Conservation (phyloP, 2,329 filamentous ascomycete species). For the Fusarium burgessii region DNA sequence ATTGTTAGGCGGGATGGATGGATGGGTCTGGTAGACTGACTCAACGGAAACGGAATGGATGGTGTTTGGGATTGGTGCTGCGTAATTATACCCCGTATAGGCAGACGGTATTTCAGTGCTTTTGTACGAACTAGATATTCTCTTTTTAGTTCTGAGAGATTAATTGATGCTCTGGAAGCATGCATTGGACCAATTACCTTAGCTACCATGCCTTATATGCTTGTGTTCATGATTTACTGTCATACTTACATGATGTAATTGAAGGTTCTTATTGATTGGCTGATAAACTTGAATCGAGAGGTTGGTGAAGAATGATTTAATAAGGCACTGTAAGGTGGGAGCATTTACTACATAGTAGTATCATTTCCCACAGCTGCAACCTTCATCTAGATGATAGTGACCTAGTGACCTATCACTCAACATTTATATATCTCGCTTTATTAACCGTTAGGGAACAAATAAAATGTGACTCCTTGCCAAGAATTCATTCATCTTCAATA, state of each 20-base stretch:
- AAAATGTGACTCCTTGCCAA: neutral
- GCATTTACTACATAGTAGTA: neutral
- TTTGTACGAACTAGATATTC: conserved; percentile 24
- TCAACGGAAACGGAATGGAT: conserved; percentile 37
- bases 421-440: too few relatives aligned
- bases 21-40: conserved; percentile 37
- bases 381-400: neutral
- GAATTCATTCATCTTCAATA: too few relatives aligned
- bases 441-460: neutral
- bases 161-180: conserved; percentile 24
- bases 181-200: neutral
- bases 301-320: too few relatives aligned
- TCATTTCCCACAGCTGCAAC: neutral
- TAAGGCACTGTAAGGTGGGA: too few relatives aligned
- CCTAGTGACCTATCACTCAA: too few relatives aligned
- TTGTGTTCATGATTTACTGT: too few relatives aligned
- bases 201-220: neutral
- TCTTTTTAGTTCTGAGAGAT: neutral
- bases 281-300: too few relatives aligned
- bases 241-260: too few relatives aligned
- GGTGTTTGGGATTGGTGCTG: conserved; percentile 42
- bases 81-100: conserved; percentile 47
- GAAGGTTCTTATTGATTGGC: too few relatives aligned
- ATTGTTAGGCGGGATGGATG: conserved; percentile 23
- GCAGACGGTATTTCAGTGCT: conserved; percentile 35